Percentiles rank a stretch among this genome's conserved stretches.
Conservation (phyloP, 352 stramenopile genomes). For the Pythium aquatile region DNA sequence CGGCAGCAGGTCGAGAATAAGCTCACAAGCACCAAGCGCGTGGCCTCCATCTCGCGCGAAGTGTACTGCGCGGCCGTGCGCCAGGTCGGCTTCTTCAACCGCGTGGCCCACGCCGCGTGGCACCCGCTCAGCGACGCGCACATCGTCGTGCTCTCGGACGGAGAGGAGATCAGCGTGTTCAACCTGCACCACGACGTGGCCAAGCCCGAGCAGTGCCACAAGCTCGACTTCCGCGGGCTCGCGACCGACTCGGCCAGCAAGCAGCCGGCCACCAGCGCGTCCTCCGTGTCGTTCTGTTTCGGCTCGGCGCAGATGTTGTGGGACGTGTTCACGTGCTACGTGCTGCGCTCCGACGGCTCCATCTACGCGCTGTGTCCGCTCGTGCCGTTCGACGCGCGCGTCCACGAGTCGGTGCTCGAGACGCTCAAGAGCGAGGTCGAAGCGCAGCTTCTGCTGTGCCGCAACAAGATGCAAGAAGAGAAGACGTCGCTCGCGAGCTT, state of each 20-base stretch:
- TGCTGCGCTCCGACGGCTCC: conserved; percentile 67
- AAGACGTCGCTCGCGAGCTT: conserved; percentile 7
- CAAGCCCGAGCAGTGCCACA: conserved; percentile 69
- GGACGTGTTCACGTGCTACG: conserved; percentile 76
- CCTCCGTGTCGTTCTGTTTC: conserved; percentile 59
- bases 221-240: conserved; percentile 48
- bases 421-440: conserved; percentile 63
- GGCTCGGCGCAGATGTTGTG: conserved; percentile 51
- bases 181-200: conserved; percentile 62
- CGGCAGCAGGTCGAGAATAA: conserved; percentile 34
- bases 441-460: conserved; percentile 43
- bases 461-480: conserved; percentile 45
- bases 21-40: conserved; percentile 13
- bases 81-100: conserved; percentile 55
- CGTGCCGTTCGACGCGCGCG: conserved; percentile 60
- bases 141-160: conserved; percentile 70
- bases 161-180: conserved; percentile 72
- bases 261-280: conserved; percentile 21
- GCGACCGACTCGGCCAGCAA: conserved; percentile 14
- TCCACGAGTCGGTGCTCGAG: conserved; percentile 40
- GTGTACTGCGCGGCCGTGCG: conserved; percentile 48
- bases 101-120: conserved; percentile 58
- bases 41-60: conserved; percentile 55
- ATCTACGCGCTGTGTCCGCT: conserved; percentile 72
- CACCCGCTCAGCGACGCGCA: conserved; percentile 73